Evolutionary conservation across 371 early-diverging fungal species (phyloP), one percentile per base, ranked within the genome.

Genomic region (Paraphysoderma sedebokerense): DNA sequence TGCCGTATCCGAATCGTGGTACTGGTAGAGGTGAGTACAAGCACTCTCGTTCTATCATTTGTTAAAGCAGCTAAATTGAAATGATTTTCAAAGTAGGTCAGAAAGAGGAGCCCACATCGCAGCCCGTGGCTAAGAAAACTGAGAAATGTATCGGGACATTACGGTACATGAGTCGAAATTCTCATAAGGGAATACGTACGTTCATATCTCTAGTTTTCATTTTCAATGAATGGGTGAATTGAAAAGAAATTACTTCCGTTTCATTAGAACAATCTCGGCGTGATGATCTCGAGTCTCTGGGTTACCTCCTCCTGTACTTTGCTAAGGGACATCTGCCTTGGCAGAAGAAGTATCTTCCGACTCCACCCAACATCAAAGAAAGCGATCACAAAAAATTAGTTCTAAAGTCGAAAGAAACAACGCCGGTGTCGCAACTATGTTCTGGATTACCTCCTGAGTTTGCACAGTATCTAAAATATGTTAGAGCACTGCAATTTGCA

Each of bases 251-350:
- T n/a, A n/a, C n/a, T n/a, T n/a, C n/a, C n/a, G n/a, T n/a, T n/a
- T n/a, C n/a, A n/a, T n/a, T n/a, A n/a, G n/a, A 17, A 22, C 42
- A 42, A 4, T 7, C 24, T 12, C 42, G 30, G 27, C 23, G 26
- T 9, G 42, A 42, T 32, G 42, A 42, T 4, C 42, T 42, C 26
- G 42, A 42, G 42, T n/a, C 42, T 17, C 42, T 42, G 30, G 42
- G 42, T 4, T 42, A 24, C 42, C 7, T 42, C n/a, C 42, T 42
- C 28, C 30, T 42, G 19, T 42, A 19, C 17, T 42, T 42, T 22
- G 42, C 42, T 9, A 11, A 7, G 11, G 42, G 42, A 28, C 28
- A 22, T 5, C 7, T 42, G 28, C 42, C 42, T 6, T 42, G 42
- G 42, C 42, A 42, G 22, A n/a, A 22, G n/a, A 42, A 42, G 15